Conservation (phyloP, 108 stramenopile genomes). For the Cyclotella cryptica region DNA sequence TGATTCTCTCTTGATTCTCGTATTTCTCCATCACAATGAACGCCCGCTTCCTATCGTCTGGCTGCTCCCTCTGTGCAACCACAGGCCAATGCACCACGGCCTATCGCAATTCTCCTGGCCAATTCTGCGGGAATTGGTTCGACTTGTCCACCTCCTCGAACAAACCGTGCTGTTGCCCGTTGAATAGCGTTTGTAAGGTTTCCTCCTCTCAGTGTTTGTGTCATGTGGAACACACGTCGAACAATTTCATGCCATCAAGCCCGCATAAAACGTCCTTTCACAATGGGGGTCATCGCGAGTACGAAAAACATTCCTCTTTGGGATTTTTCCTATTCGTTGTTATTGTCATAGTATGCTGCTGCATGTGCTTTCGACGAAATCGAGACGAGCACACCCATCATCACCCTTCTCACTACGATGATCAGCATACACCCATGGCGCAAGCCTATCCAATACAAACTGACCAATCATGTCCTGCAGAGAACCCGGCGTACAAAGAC, state of each 20-base stretch:
- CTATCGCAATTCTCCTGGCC: slow-evolving; percentile 45
- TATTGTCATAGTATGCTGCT: slow-evolving; percentile 12
- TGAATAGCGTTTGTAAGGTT: slow-evolving; percentile 30
- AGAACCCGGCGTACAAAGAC: slow-evolving; percentile 26
- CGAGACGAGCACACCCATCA: slow-evolving; percentile 5
- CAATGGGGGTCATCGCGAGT: not conserved
- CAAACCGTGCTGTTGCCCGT: slow-evolving; percentile 47
- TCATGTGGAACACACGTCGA: slow-evolving; percentile 11
- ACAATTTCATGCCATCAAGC: not conserved
- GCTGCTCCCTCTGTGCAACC: slow-evolving; percentile 42
- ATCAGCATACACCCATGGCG: slow-evolving; percentile 22
- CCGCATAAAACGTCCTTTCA: not conserved
- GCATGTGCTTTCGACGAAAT: slow-evolving; percentile 12
- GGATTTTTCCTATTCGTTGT: slow-evolving; percentile 3
- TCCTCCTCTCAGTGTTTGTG: slow-evolving; percentile 42
- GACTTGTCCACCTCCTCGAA: slow-evolving; percentile 7
- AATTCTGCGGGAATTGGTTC: slow-evolving; percentile 41
- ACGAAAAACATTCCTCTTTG: not conserved
- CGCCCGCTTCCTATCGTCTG: slow-evolving; percentile 5
- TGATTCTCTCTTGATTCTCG: too few species aligned
- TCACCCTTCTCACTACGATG: not conserved
- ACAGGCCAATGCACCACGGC: slow-evolving; percentile 44
- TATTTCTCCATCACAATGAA: too few species aligned
- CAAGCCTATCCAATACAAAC: slow-evolving; percentile 16
- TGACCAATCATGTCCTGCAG: slow-evolving; percentile 24